Evolutionary conservation across 2,329 filamentous ascomycete genomes (phyloP).

Genomic region (Passalora sequoiae): DNA sequence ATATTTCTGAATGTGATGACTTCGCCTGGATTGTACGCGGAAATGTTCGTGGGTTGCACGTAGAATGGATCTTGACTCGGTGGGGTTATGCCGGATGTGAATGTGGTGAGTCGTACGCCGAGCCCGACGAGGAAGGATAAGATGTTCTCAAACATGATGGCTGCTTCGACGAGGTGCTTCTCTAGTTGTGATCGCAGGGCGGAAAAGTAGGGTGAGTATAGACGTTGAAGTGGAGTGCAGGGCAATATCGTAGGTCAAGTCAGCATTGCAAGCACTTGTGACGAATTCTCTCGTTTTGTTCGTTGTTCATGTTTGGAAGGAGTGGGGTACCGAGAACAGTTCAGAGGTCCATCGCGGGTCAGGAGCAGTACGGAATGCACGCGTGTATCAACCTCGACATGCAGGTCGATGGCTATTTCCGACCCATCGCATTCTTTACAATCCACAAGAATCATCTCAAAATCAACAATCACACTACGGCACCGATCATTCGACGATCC

Average conservation of each 20-base stretch:
- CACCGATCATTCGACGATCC: too few relatives aligned
- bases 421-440: too few relatives aligned
- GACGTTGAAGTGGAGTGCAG: constrained; percentile 60
- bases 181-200: constrained; percentile 69
- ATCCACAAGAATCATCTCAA: too few relatives aligned
- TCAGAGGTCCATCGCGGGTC: too few relatives aligned
- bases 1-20: constrained; percentile 1
- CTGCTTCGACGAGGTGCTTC: neutral
- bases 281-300: constrained; percentile 59
- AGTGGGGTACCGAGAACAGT: too few relatives aligned
- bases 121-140: neutral
- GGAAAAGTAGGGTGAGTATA: constrained; percentile 63
- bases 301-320: constrained; percentile 50
- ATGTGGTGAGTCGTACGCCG: neutral
- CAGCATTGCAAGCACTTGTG: constrained; percentile 58
- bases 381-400: too few relatives aligned
- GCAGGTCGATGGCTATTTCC: too few relatives aligned
- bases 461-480: too few relatives aligned
- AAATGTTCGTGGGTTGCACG: neutral
- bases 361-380: too few relatives aligned
- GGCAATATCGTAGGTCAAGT: constrained; percentile 59
- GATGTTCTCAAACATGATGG: neutral
- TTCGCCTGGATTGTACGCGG: neutral
- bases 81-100: neutral
- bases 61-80: constrained; percentile 7